A percentile compares a stretch with the other conserved stretches of the same genome.
These are phyloP conservation scores for Neurospora tetraspora DNA, from an alignment of 495 filamentous ascomycete species.

Conservation along the genomic window DNA sequence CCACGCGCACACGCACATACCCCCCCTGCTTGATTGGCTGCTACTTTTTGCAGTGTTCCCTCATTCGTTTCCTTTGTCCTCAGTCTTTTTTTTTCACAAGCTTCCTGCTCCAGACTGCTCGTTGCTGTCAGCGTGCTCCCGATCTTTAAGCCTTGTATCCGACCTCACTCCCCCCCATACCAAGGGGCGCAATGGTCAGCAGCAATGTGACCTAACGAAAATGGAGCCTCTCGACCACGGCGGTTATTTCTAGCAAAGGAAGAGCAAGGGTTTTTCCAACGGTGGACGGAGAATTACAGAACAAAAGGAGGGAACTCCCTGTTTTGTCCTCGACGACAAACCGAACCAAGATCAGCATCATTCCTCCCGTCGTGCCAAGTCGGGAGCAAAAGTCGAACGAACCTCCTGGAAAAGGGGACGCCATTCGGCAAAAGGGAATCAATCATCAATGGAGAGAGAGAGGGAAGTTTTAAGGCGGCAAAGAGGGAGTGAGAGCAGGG, in stretches of 20 bases:
- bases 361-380: background rate
- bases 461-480: background rate
- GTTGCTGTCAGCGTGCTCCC: background rate
- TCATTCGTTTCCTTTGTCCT: background rate
- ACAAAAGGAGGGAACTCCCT: background rate
- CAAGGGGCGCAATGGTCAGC: background rate
- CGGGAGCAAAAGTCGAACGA: background rate
- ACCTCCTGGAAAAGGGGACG: background rate
- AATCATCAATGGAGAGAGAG: background rate
- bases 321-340: background rate
- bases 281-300: background rate
- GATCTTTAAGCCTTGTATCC: background rate
- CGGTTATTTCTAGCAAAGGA: background rate
- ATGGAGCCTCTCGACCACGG: background rate
- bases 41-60: background rate
- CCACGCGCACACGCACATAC: background rate
- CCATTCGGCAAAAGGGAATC: background rate
- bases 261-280: background rate
- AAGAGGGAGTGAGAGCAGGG: background rate
- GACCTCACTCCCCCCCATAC: background rate
- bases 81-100: background rate
- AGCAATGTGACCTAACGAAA: background rate
- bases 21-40: background rate
- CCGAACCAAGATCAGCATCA: background rate
- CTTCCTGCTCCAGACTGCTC: background rate